Base-by-base conservation (phyloP, 768 basidiomycete species). In the Sarcomyxa edulis region DNA sequence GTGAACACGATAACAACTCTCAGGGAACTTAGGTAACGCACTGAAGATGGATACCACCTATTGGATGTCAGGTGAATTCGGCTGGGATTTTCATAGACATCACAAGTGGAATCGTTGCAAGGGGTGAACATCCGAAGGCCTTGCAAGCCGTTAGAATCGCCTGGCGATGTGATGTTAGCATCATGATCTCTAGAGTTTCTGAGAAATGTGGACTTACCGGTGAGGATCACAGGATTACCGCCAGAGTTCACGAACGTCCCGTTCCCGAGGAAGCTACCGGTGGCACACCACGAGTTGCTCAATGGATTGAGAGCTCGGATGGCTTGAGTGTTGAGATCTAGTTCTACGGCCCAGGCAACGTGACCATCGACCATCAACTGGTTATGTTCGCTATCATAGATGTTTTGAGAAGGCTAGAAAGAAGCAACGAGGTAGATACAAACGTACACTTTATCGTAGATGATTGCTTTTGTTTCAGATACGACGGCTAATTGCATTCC, bases 271-370 rank as follows among this genome's bases (percentile, higher is more conserved):
- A 68, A 61, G 2, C 59, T 61, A 8, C 67, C 66, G 15, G 63
- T 64, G 1, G 64, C 69, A 48, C 68, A 71, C 51, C 66, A 71
- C n/a, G 57, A 58, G 41, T 71, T 60, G n/a, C 62, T 58, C 7
- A 58, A 36, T n/a, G 65, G 47, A 30, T 58, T 49, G 7, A 67
- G 42, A 7, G 65, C 51, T 10, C 60, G 58, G 1, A 60, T 56
- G 4, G 52, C 59, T 27, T 65, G 62, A 2, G 67, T 68, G 43
- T 60, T 52, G 8, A 72, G 46, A 39, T 71, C 58, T 48, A 68
- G 62, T 11, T 72, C 51, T 6, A 64, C 67, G 20, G 63, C 65
- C 71, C 70, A 71, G 6, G 70, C 70, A 12, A 65, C 52, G 42
- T 69, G 68, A 2, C 61, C 64, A 35, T 68, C 56, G 38, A 71